Conservation (phyloP, 768 basidiomycete species). For the Tricholoma matsutake region DNA sequence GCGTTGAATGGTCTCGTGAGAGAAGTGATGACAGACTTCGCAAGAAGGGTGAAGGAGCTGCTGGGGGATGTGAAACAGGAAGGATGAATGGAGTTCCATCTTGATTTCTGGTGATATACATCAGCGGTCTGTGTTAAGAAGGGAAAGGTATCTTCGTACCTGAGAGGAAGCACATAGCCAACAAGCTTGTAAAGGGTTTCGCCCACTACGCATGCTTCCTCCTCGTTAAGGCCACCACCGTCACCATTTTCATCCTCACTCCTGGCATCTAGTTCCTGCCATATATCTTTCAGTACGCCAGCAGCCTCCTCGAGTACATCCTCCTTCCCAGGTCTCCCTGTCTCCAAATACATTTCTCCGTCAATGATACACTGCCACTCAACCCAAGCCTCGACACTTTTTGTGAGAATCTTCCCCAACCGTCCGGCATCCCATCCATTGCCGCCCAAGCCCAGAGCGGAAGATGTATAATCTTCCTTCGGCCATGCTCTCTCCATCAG, state of each 20-base stretch:
- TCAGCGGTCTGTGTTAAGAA: not conserved
- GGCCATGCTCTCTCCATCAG: constrained; percentile 75
- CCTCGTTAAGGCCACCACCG: constrained; percentile 49
- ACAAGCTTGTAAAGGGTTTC: constrained; percentile 57
- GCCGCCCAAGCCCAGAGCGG: constrained; percentile 24
- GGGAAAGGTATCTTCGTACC: not conserved
- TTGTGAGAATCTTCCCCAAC: constrained; percentile 51
- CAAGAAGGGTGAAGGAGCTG: constrained; percentile 61
- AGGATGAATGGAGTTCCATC: constrained; percentile 46
- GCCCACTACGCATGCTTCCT: constrained; percentile 65
- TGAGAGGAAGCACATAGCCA: constrained; percentile 40
- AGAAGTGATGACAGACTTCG: constrained; percentile 60
- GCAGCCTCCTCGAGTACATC: constrained; percentile 67
- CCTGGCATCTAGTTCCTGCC: constrained; percentile 67
- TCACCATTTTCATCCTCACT: constrained; percentile 45
- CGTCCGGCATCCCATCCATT: constrained; percentile 66
- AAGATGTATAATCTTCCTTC: constrained; percentile 48
- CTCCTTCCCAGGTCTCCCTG: constrained; percentile 39
- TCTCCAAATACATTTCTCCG: constrained; percentile 27
- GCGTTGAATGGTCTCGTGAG: constrained; percentile 55
- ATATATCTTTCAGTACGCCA: constrained; percentile 65
- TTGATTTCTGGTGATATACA: constrained; percentile 27
- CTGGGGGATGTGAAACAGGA: constrained; percentile 50
- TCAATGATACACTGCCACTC: constrained; percentile 29
- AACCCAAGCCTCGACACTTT: constrained; percentile 62